These are phyloP conservation scores for Ochromonas danica DNA, from an alignment of 108 stramenopile genomes.

Conservation along the genomic window DNA sequence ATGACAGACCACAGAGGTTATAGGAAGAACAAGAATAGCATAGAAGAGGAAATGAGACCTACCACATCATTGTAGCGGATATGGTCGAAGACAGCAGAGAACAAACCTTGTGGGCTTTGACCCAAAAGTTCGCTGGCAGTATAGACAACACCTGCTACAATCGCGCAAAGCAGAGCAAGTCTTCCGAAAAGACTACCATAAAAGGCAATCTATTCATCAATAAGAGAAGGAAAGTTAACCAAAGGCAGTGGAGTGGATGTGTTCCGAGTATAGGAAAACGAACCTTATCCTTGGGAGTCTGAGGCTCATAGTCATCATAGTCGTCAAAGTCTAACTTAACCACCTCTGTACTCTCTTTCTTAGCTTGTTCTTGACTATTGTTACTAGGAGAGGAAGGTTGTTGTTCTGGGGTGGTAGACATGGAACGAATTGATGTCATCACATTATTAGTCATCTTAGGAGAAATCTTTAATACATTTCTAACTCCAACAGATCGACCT, in stretches of 20 bases:
- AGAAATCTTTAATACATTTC: too few species aligned
- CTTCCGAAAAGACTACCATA: neutral
- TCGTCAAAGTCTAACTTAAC: neutral
- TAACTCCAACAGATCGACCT: too few species aligned
- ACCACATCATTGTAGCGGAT: neutral
- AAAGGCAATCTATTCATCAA: too few species aligned
- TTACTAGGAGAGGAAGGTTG: too few species aligned
- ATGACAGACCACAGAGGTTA: neutral
- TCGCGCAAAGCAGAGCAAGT: neutral
- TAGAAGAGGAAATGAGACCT: neutral
- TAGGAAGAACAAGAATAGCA: neutral
- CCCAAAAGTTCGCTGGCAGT: neutral
- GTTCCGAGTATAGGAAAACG: too few species aligned
- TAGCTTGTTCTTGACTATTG: neutral
- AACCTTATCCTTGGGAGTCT: constrained; percentile 1
- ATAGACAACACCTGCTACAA: neutral
- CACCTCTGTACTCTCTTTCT: neutral
- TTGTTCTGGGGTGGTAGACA: too few species aligned
- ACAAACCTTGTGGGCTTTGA: neutral
- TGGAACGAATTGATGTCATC: too few species aligned
- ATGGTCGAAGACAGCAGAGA: neutral
- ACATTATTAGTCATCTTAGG: too few species aligned
- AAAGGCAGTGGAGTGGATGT: too few species aligned
- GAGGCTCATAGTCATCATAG: constrained; percentile 1
- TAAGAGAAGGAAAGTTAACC: too few species aligned